Evolutionary conservation across 164 flowering plant genomes (phyloP).

Genomic region (Protea cynaroides): DNA sequence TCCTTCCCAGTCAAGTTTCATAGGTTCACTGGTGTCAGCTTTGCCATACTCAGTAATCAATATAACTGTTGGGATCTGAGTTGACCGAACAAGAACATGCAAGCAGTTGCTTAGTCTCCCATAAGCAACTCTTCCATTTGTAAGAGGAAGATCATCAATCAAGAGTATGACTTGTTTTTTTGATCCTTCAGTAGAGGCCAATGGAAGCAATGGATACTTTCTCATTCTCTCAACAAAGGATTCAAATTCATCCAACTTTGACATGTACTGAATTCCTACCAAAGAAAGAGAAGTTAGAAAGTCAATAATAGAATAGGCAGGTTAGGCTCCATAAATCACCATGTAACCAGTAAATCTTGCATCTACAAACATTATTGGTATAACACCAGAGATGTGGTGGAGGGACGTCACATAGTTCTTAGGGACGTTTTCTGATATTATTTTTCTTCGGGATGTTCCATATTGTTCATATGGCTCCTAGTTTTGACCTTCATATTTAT

Average conservation of each 20-base stretch:
- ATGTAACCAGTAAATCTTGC: too few species aligned
- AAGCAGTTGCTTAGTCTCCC: constrained; percentile 60
- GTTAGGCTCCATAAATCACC: too few species aligned
- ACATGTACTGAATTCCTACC: constrained; percentile 62
- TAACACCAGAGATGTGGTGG: too few species aligned
- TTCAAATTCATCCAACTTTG: constrained; percentile 92
- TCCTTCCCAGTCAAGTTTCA: constrained; percentile 44
- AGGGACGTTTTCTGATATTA: too few species aligned
- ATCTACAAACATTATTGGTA: too few species aligned
- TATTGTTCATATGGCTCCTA: too few species aligned
- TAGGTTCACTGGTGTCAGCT: constrained; percentile 45
- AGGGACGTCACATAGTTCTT: too few species aligned
- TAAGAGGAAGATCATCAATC: constrained; percentile 85
- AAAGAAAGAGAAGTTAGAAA: constrained; percentile 4
- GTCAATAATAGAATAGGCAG: neutral
- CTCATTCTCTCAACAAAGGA: constrained; percentile 69
- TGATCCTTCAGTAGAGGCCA: constrained; percentile 25
- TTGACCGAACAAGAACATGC: constrained; percentile 61
- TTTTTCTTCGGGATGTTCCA: too few species aligned
- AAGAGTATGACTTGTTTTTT: constrained; percentile 43
- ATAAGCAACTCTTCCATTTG: constrained; percentile 54
- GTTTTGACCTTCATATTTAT: too few species aligned
- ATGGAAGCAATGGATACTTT: constrained; percentile 56
- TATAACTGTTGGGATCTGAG: constrained; percentile 65
- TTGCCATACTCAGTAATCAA: constrained; percentile 54